A percentile compares a stretch with the other conserved stretches of the same genome.
Evolutionary conservation across 306 rosid genomes (phyloP).

Genomic region (Malus asiatica): DNA sequence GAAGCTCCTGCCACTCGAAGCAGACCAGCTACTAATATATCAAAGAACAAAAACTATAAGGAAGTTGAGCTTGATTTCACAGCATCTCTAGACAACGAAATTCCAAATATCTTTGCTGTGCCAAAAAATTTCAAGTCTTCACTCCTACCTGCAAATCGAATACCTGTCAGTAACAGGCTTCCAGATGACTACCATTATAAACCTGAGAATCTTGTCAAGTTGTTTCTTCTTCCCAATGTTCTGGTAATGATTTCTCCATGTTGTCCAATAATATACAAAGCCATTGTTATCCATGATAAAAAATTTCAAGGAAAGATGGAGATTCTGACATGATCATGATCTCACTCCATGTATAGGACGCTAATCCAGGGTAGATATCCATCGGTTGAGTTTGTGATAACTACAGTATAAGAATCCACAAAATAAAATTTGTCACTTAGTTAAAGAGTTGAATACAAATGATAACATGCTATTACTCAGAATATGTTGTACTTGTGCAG

Average conservation of each 20-base stretch:
- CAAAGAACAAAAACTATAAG: background rate
- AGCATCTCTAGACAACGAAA: background rate
- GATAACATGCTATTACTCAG: background rate
- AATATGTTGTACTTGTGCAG: background rate
- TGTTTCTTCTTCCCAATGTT: constrained; percentile 28
- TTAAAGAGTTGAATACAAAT: background rate
- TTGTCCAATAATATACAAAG: background rate
- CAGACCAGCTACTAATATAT: background rate
- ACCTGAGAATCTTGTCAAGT: constrained; percentile 20
- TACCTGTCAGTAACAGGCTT: constrained; percentile 1
- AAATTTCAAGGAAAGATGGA: background rate
- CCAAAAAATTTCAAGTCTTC: constrained; percentile 8
- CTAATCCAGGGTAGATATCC: background rate
- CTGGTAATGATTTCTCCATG: constrained; percentile 10
- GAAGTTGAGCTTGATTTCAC: constrained; percentile 11
- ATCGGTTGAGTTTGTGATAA: background rate
- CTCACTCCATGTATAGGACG: background rate
- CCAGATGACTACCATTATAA: constrained; percentile 26
- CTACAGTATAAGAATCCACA: background rate
- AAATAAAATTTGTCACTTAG: background rate
- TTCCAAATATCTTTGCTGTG: constrained; percentile 11
- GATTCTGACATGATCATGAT: background rate
- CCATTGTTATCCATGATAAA: background rate
- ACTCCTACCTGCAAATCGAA: constrained; percentile 10
- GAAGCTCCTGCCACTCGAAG: background rate